These are phyloP conservation scores for Lactarius hatsudake DNA, from an alignment of 768 basidiomycete genomes.

Conservation along the genomic window DNA sequence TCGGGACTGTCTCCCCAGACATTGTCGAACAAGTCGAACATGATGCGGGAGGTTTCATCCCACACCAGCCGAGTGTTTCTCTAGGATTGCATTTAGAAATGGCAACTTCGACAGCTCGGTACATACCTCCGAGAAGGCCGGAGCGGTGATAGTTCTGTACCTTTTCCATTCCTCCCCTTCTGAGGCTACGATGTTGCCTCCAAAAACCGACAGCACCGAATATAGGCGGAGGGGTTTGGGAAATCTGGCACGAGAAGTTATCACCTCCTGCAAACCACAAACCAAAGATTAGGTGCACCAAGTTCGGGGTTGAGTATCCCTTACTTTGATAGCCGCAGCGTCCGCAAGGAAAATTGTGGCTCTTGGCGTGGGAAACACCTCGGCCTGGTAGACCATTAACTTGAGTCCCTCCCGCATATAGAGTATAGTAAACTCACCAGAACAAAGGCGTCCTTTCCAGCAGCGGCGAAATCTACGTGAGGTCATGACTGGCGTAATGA, in stretches of 20 bases:
- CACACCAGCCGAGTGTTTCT: constrained; percentile 41
- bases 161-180: constrained; percentile 67
- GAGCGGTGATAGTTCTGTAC: constrained; percentile 58
- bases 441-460: constrained; percentile 14
- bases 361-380: constrained; percentile 1
- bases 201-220: constrained; percentile 46
- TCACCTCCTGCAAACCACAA: constrained; percentile 45
- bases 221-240: constrained; percentile 56
- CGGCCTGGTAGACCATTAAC: background rate
- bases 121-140: constrained; percentile 59
- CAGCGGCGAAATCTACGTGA: constrained; percentile 11
- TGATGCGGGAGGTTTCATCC: constrained; percentile 37
- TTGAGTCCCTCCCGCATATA: background rate
- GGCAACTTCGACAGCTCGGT: background rate
- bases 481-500: background rate
- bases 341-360: constrained; percentile 16
- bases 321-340: constrained; percentile 19
- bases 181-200: constrained; percentile 60
- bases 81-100: constrained; percentile 21
- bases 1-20: constrained; percentile 46
- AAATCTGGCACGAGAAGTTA: constrained; percentile 48
- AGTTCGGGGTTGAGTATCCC: background rate
- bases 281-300: background rate
- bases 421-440: background rate
- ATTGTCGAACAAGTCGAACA: constrained; percentile 37